Evolutionary conservation across 2,329 filamentous ascomycete genomes (phyloP), one percentile per base, ranked within the genome.

Genomic region (Phoma herbarum): DNA sequence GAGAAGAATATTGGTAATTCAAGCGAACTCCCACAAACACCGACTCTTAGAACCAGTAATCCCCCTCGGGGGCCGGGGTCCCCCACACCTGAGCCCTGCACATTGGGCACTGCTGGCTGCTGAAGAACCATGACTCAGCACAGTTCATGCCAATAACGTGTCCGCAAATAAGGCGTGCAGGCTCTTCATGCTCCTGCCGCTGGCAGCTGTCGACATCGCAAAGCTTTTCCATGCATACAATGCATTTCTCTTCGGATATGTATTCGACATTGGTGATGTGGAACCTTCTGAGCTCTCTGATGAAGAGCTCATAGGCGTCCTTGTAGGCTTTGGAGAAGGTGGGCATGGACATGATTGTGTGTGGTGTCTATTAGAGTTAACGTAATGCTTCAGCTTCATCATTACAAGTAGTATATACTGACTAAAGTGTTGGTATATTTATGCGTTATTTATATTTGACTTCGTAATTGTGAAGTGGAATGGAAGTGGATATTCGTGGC

Each of bases 161-260:
- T 1, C 50, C 50, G n/a, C 42, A 52, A 5, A 2, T n/a, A 22
- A 52, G 50, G 29, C 41, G 42, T 16, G 44, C 29, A 28, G 50
- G 50, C 23, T 52, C 50, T 23, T 52, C 50, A 23, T 52, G 50
- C n/a, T n/a, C 42, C 14, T 39, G 2, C 4, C 22, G 35, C 0
- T 18, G 18, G 50, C 50, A 52, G 14, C 42, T 22, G 42, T 52
- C 42, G 29, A 28, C n/a, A 4, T 52, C 50, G 31, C 50, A 52
- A 25, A 52, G 31, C 5, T 3, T 14, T 11, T 20, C n/a, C n/a
- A 6, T 52, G 31, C 50, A 52, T 16, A 45, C 12, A n/a, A 45
- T 22, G 42, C 50, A 46, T 11, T 52, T 28, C 14, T 37, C 29
- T 46, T 45, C 23, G n/a, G 20, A 9, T 8, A 29, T 29, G n/a